These are phyloP conservation scores for Stevia rebaudiana DNA, from an alignment of 140 eudicot genomes.

Conservation along the genomic window DNA sequence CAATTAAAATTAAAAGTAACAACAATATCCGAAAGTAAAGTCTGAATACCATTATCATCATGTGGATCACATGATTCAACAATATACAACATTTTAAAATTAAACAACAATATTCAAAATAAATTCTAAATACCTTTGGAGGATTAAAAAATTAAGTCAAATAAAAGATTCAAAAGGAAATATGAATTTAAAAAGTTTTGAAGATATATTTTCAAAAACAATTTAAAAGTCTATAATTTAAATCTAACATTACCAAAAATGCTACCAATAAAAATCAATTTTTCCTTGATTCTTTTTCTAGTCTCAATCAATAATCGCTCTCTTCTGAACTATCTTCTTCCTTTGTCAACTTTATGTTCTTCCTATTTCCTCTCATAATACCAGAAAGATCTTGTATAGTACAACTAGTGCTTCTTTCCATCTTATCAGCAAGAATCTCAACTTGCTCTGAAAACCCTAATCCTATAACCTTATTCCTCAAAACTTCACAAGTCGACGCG, in stretches of 20 bases:
- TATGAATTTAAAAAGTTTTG: too few relatives aligned
- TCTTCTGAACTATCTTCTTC: slow-evolving; percentile 44
- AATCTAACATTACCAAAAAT: not conserved
- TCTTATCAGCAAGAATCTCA: slow-evolving; percentile 72
- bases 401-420: slow-evolving; percentile 75
- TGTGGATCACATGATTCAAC: too few relatives aligned
- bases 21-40: too few relatives aligned
- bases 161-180: too few relatives aligned
- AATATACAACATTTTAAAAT: too few relatives aligned
- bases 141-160: too few relatives aligned
- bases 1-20: too few relatives aligned
- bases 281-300: not conserved
- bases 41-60: too few relatives aligned
- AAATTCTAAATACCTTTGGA: too few relatives aligned
- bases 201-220: too few relatives aligned
- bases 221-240: not conserved
- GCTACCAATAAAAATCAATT: not conserved
- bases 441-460: slow-evolving; percentile 56
- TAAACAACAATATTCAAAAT: too few relatives aligned
- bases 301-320: slow-evolving; percentile 45
- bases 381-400: slow-evolving; percentile 55
- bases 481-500: slow-evolving; percentile 54
- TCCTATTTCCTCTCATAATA: slow-evolving; percentile 59
- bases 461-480: slow-evolving; percentile 69
- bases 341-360: slow-evolving; percentile 23